Evolutionary conservation across 2,329 filamentous ascomycete species (phyloP).

Genomic region (Botrytis hyacinthi): DNA sequence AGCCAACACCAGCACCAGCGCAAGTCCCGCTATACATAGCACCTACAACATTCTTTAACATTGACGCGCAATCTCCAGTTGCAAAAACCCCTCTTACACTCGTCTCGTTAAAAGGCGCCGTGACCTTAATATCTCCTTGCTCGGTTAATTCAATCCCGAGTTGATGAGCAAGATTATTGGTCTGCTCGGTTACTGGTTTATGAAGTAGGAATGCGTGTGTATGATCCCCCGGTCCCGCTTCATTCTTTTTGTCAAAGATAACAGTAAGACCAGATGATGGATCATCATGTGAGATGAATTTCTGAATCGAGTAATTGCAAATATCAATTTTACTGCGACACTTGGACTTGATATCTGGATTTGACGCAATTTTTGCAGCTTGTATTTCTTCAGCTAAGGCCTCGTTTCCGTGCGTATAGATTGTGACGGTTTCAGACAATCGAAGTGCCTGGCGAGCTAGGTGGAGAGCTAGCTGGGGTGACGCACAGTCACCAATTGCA

Average conservation of each 20-base stretch:
- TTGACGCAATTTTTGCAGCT: neutral
- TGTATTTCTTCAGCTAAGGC: conserved; percentile 41
- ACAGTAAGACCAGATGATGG: too few relatives aligned
- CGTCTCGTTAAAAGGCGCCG: conserved; percentile 49
- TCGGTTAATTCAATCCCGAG: conserved; percentile 45
- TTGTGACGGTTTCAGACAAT: too few relatives aligned
- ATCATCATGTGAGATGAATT: too few relatives aligned
- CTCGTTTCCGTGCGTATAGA: too few relatives aligned
- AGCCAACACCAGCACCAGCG: neutral
- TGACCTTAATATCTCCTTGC: conserved; percentile 45
- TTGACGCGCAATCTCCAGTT: conserved; percentile 46
- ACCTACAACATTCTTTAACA: neutral
- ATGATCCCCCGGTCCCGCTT: neutral
- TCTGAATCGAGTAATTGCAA: too few relatives aligned
- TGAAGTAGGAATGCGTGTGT: neutral
- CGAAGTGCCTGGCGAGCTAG: conserved; percentile 44
- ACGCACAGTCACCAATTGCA: conserved; percentile 29
- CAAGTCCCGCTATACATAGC: neutral
- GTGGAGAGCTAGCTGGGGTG: conserved; percentile 40
- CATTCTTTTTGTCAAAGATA: too few relatives aligned
- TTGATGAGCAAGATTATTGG: conserved; percentile 32
- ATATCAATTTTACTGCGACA: too few relatives aligned
- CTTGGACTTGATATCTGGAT: too few relatives aligned
- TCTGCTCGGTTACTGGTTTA: neutral
- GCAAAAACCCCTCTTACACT: conserved; percentile 52